Base-by-base conservation (phyloP, 2,329 filamentous ascomycete genomes). In the Aureobasidium sp. region DNA sequence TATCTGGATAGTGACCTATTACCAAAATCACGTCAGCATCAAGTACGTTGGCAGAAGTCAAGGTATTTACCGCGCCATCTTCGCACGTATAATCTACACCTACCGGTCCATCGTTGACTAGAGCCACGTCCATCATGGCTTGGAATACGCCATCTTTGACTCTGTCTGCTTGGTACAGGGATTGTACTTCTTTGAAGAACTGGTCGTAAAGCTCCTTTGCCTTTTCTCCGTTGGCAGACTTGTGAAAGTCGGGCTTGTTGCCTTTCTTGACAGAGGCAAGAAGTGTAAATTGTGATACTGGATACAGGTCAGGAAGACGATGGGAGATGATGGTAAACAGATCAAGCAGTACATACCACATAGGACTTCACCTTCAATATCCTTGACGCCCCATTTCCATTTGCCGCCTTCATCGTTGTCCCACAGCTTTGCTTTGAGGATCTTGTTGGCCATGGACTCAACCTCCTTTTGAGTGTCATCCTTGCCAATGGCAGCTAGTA, bases 81-180 rank as follows among this genome's bases (percentile, higher is more conserved):
- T 80, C 74, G 76, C 79, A 83, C 74, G 75, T 75, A 74, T 80
- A 84, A 72, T 84, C 78, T 68, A 83, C 73, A 84, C 84, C 79
- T 83, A 87, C 84, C 77, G 85, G 85, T 70, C 85, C 84, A 70
- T 97, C 93, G 68, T 97, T 97, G 55, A 97, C 86, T 34, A 97
- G 77, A 53, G 89, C 88, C 63, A 99, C 93, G 71, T 97, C 88
- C 94, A 99, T 99, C 92, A 96, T 97, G 55, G 94, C 94, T 72
- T 96, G 93, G 74, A 99, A 99, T 34, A 93, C 86, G n/a, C 95
- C 94, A 72, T 99, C 88, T 73, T 96, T 92, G 63, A 99, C 92
- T 66, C 82, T 87, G 9, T 91, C 89, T 7, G 83, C 75, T 5
- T 79, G 74, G 73, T 97, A 96, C 2, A 85, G 81, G 60, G 86